Evolutionary conservation across 805 yeast genomes (phyloP), one percentile per base, ranked within the genome.

Genomic region (Cyberlindnera mrakii): DNA sequence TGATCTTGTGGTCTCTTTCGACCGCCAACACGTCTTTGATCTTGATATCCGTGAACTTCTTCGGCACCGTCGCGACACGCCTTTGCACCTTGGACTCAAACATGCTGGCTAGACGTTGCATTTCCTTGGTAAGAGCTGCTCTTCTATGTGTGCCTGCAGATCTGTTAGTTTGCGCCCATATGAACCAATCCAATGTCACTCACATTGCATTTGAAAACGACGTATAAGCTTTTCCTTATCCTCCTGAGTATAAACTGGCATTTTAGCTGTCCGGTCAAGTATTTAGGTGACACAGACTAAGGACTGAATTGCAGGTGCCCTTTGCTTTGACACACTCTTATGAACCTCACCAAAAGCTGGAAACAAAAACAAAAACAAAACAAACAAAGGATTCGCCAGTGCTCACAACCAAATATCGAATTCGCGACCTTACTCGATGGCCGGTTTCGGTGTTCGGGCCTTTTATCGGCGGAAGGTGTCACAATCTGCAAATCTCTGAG

Each of bases 1-100:
- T 52, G 29, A 56, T 37, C 44, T 54, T 52, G 35, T 56, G 59
- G n/a, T 58, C 62, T 39, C 58, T 44, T 33, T 58, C 62, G 0
- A 58, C 52, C 0, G 49, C 38, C 4, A 58, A 39, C 1, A 58
- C 55, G 39, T 58, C 59, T 25, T 48, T 46, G 27, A 58, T 52
- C 32, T 40, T 35, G 9, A 58, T 38, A 11, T 36, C 40, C 3
- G 51, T 37, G 23, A 58, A 56, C 42, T 49, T 55, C 46, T 56
- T 56, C 6, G 62, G 62, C 5, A 58, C 59, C 20, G 48, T 33
- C 3, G 47, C 47, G 4, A 45, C 15, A 5, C 55, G 37, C 30
- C 62, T 39, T 3, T 45, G 41, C 3, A 56, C 48, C 45, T 48
- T 56, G 9, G 58, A 49, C 27, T 52, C 53, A 13, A 55, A 49